These are phyloP conservation scores for Astrocystis sublimbata DNA, from an alignment of 495 filamentous ascomycete species.

Conservation along the genomic window DNA sequence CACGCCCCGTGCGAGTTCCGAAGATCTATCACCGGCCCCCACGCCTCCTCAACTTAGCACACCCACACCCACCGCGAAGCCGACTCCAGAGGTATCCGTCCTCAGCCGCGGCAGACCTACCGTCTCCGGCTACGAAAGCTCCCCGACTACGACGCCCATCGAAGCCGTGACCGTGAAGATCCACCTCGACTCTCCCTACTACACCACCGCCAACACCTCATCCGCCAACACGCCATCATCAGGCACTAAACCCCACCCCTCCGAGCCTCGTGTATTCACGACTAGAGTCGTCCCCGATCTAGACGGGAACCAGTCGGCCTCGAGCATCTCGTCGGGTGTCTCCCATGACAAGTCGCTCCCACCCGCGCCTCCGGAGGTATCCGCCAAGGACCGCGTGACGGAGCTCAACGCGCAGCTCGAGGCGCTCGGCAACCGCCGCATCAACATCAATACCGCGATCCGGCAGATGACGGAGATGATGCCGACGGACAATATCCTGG, in stretches of 20 bases:
- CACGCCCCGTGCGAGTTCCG: conserved; percentile 57
- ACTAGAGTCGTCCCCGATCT: conserved; percentile 17
- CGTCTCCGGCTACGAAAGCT: conserved; percentile 26
- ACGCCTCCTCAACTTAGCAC: conserved; percentile 30
- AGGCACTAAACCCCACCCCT: conserved; percentile 5
- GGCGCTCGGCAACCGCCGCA: conserved; percentile 63
- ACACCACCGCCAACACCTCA: conserved; percentile 18
- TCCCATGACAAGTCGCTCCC: conserved; percentile 58
- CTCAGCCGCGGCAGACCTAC: conserved; percentile 41
- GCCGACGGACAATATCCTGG: conserved; percentile 53
- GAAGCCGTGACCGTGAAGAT: conserved; percentile 34
- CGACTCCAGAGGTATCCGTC: conserved; percentile 27
- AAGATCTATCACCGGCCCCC: conserved; percentile 40
- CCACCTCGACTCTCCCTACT: conserved; percentile 29
- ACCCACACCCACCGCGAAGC: conserved; percentile 19
- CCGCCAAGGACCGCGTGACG: conserved; percentile 60
- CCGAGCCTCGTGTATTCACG: conserved; percentile 21
- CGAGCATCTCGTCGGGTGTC: conserved; percentile 17
- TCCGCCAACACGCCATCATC: neutral
- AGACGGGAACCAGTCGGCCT: conserved; percentile 11
- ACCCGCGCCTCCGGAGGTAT: conserved; percentile 57
- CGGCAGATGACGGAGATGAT: conserved; percentile 69
- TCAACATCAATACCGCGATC: conserved; percentile 71
- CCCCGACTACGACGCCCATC: conserved; percentile 14
- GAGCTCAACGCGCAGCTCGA: conserved; percentile 67